Evolutionary conservation across 1,284 basidiomycete species (phyloP), one percentile per base, ranked within the genome.

Genomic region (Ustanciosporium gigantosporum): DNA sequence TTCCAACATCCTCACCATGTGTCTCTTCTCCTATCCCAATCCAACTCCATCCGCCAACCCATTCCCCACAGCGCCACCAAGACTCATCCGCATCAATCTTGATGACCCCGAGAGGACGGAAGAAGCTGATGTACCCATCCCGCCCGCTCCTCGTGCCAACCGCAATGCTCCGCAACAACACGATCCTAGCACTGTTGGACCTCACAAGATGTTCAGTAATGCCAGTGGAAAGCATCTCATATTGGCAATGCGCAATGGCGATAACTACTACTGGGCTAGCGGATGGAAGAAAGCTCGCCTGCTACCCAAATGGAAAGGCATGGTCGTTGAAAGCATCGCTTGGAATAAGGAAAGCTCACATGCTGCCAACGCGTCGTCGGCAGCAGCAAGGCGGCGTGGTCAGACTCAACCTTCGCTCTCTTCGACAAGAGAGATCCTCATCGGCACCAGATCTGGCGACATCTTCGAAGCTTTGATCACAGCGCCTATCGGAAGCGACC

Each of bases 141-240:
- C 66, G 4, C 68, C 68, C 4, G 41, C 46, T 7, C 59, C 72
- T 2, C 59, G 74, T 19, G 44, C 48, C 5, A 47, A 50, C 15
- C 59, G 68, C 24, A 58, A 56, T 25, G 65, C 56, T 9, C 49
- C 65, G 14, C 56, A 59, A 14, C 48, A 49, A 29, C n/a, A n/a
- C n/a, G 66, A 70, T 53, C 68, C 68, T 4, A 47, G 51, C 31
- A 55, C 49, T 4, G 36, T 58, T 2, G 61, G 61, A 7, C 58
- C 62, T 9, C 49, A 66, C 52, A 61, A 60, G 53, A 70, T 77
- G 56, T 77, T 69, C 51, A 49, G 68, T 11, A 93, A 97, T 78
- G 92, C 94, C 6, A 89, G 90, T 0, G 93, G 91, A 3, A 83
- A 88, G 21, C 95, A 98, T 79, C 84, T 94, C 36, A 79, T 98